Evolutionary conservation across 139 green algal species (phyloP).

Genomic region (Micractinium conductrix): DNA sequence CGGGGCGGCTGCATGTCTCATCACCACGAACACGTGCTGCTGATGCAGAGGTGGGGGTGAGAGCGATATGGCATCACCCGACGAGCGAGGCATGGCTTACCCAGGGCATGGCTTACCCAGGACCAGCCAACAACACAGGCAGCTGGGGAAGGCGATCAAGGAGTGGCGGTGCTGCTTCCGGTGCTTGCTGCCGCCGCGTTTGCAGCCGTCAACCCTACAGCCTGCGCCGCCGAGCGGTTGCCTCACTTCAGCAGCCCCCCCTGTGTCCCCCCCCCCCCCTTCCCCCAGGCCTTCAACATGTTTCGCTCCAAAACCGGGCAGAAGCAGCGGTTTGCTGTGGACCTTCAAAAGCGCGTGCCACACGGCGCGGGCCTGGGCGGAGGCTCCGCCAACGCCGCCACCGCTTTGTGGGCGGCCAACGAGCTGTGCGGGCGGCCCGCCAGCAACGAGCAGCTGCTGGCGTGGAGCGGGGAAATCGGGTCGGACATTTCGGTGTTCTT

Average conservation of each 20-base stretch:
- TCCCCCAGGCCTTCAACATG: constrained; percentile 81
- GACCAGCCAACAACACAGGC: too few relatives aligned
- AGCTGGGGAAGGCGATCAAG: too few relatives aligned
- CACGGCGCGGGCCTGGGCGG: constrained; percentile 95
- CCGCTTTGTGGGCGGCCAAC: constrained; percentile 96
- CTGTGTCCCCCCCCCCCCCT: neutral
- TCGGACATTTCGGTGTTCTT: constrained; percentile 99
- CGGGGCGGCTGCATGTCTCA: neutral
- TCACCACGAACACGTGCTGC: too few relatives aligned
- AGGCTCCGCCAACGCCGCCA: constrained; percentile 96
- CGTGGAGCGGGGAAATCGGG: constrained; percentile 94
- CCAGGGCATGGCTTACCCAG: too few relatives aligned
- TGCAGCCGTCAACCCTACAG: too few relatives aligned
- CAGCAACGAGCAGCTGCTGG: constrained; percentile 80
- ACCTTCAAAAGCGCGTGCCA: constrained; percentile 93
- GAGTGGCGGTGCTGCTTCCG: too few relatives aligned
- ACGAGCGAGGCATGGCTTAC: too few relatives aligned
- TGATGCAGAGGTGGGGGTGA: too few relatives aligned
- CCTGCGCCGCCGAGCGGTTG: too few relatives aligned
- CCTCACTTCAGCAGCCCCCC: too few relatives aligned
- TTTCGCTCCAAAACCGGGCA: constrained; percentile 84
- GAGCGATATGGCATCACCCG: too few relatives aligned
- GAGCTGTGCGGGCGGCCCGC: constrained; percentile 82
- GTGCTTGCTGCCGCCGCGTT: too few relatives aligned
- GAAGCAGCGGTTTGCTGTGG: constrained; percentile 70